Evolutionary conservation across 2,329 filamentous ascomycete species (phyloP).

Genomic region (Hymenoscyphus scutula): DNA sequence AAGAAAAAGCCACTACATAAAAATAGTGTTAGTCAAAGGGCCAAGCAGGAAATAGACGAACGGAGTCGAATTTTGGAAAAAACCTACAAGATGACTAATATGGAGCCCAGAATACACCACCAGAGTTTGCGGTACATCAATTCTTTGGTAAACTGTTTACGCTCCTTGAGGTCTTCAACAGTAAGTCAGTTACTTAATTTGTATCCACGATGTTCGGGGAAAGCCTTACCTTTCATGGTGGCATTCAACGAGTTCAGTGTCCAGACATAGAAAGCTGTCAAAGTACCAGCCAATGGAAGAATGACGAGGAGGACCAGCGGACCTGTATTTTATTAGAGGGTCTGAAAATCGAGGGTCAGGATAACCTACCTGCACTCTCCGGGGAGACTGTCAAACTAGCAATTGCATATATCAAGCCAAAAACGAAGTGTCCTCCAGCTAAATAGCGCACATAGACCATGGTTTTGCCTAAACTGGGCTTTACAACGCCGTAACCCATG

Average conservation of each 20-base stretch:
- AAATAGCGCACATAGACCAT: conserved; percentile 94
- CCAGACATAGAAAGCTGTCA: conserved; percentile 98
- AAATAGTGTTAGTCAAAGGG: background rate
- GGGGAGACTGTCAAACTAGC: conserved; percentile 86
- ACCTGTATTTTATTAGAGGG: conserved; percentile 46
- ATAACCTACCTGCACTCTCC: conserved; percentile 67
- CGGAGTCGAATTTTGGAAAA: background rate
- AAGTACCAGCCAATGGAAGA: conserved; percentile 81
- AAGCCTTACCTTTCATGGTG: conserved; percentile 67
- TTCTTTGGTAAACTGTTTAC: conserved; percentile 91
- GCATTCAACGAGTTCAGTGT: conserved; percentile 92
- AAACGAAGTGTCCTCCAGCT: conserved; percentile 89
- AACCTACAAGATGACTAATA: conserved; percentile 77
- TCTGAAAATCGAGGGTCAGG: background rate
- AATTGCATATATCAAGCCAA: conserved; percentile 89
- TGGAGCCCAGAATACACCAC: conserved; percentile 93
- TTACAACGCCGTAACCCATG: conserved; percentile 99
- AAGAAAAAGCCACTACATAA: conserved; percentile 75
- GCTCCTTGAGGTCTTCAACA: conserved; percentile 72
- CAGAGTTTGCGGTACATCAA: conserved; percentile 97
- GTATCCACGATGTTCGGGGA: background rate
- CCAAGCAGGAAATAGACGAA: background rate
- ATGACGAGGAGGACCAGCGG: conserved; percentile 91
- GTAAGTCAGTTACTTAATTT: background rate
- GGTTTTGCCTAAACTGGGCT: conserved; percentile 82